These are phyloP conservation scores for Tolypocladium album DNA, from an alignment of 2,329 filamentous ascomycete genomes.

Conservation along the genomic window DNA sequence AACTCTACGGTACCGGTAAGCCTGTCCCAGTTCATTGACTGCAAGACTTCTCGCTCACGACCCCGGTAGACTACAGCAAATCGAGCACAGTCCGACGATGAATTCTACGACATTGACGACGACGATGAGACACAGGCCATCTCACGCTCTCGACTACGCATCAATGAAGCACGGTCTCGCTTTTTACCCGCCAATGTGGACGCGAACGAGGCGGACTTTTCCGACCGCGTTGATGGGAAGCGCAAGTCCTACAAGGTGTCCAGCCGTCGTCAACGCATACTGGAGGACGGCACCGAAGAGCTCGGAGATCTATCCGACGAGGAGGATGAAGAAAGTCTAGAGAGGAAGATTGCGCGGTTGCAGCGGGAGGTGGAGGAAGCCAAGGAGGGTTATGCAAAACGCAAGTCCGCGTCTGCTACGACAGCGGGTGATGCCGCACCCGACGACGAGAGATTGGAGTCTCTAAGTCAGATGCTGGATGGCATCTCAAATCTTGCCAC, in stretches of 20 bases:
- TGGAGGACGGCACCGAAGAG: conserved; percentile 54
- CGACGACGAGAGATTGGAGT: conserved; percentile 34
- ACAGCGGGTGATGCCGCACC: conserved; percentile 35
- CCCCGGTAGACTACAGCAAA: conserved; percentile 39
- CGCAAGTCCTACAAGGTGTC: conserved; percentile 74
- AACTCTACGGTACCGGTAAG: conserved; percentile 72
- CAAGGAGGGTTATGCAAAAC: conserved; percentile 49
- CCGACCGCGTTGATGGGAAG: conserved; percentile 74
- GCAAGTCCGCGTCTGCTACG: conserved; percentile 34
- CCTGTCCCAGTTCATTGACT: conserved; percentile 4
- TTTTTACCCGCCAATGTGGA: conserved; percentile 72
- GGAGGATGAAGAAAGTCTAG: conserved; percentile 65
- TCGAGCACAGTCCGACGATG: conserved; percentile 50
- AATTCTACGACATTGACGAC: conserved; percentile 45
- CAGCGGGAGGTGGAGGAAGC: conserved; percentile 73
- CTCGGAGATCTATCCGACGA: conserved; percentile 67
- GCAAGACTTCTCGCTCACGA: conserved; percentile 10
- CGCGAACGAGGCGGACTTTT: conserved; percentile 73
- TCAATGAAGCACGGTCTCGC: conserved; percentile 66
- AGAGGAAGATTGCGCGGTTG: conserved; percentile 70
- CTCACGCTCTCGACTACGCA: conserved; percentile 63
- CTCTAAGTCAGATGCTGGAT: conserved; percentile 63
- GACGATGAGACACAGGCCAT: conserved; percentile 58
- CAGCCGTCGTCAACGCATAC: conserved; percentile 52
- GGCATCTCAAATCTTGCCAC: conserved; percentile 37